Evolutionary conservation across 2,329 filamentous ascomycete genomes (phyloP).

Genomic region (Penicillium verrucosum): DNA sequence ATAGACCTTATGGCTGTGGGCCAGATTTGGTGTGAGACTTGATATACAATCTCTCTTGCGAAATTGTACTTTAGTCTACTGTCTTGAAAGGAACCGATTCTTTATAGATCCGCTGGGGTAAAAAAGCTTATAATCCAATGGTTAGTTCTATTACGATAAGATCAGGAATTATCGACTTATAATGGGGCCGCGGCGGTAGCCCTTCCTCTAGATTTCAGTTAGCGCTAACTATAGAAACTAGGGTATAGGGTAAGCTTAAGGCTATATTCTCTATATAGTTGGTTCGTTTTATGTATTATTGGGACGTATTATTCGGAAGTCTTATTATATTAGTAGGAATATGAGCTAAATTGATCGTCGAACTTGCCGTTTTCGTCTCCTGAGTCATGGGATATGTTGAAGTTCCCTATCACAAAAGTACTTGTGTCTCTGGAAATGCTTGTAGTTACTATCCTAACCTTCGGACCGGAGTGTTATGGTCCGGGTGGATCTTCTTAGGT

Average conservation of each 20-base stretch:
- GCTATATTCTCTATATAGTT: constrained; percentile 15
- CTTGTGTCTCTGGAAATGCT: constrained; percentile 20
- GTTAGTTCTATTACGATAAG: too few relatives aligned
- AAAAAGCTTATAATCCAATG: constrained; percentile 16
- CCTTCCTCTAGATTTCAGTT: constrained; percentile 12
- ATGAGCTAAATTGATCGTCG: too few relatives aligned
- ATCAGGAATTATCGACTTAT: too few relatives aligned
- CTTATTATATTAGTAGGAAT: constrained; percentile 5
- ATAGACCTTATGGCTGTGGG: constrained; percentile 5
- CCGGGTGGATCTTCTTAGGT: background rate
- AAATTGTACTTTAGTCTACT: constrained; percentile 19
- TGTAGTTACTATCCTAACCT: constrained; percentile 17
- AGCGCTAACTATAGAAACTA: background rate
- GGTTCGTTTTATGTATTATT: constrained; percentile 8
- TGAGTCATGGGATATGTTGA: constrained; percentile 11
- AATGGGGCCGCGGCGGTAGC: constrained; percentile 21
- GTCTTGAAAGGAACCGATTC: constrained; percentile 15
- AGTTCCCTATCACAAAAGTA: constrained; percentile 22
- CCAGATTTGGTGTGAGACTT: constrained; percentile 19
- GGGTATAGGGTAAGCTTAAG: background rate
- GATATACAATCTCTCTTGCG: constrained; percentile 5
- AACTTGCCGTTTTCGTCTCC: constrained; percentile 1
- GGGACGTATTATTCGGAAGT: constrained; percentile 14
- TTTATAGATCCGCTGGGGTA: constrained; percentile 12
- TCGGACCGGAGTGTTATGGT: constrained; percentile 2